Evolutionary conservation across 2,329 filamentous ascomycete genomes (phyloP).

Genomic region (Hypoxylon rubiginosum): DNA sequence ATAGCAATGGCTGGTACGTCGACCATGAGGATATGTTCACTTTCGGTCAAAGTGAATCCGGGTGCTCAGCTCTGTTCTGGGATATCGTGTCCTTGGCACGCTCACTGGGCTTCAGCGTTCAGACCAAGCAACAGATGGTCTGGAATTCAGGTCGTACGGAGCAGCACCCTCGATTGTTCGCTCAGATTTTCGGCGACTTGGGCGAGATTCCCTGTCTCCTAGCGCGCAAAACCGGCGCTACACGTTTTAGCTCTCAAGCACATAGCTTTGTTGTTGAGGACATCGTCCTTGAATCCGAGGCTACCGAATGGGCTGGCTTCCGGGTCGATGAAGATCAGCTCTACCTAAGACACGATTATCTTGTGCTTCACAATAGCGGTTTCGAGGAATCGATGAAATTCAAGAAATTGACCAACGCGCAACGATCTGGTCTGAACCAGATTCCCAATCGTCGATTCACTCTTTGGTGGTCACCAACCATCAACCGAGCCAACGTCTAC

Average conservation of each 20-base stretch:
- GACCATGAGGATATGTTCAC: constrained; percentile 14
- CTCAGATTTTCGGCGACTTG: constrained; percentile 39
- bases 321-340: constrained; percentile 64
- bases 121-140: constrained; percentile 8
- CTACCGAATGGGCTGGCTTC: constrained; percentile 65
- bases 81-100: constrained; percentile 27
- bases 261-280: constrained; percentile 57
- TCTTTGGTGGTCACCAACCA: constrained; percentile 95
- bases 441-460: constrained; percentile 99
- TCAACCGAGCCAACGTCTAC: constrained; percentile 96
- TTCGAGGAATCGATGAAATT: constrained; percentile 87
- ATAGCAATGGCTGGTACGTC: constrained; percentile 22
- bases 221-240: constrained; percentile 29
- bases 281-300: constrained; percentile 58
- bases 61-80: constrained; percentile 20
- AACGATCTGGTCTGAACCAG: constrained; percentile 95
- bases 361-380: constrained; percentile 64
- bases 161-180: constrained; percentile 24
- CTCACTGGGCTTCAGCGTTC: constrained; percentile 23
- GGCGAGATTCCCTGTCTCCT: constrained; percentile 43
- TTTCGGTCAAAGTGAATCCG: constrained; percentile 10
- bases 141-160: constrained; percentile 16
- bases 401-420: constrained; percentile 98
- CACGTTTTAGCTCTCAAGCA: constrained; percentile 42
- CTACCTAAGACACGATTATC: constrained; percentile 63